A percentile compares a stretch with the other conserved stretches of the same genome.
Conservation (phyloP, 805 yeast genomes). For the Yamadazyma tumulicola region DNA sequence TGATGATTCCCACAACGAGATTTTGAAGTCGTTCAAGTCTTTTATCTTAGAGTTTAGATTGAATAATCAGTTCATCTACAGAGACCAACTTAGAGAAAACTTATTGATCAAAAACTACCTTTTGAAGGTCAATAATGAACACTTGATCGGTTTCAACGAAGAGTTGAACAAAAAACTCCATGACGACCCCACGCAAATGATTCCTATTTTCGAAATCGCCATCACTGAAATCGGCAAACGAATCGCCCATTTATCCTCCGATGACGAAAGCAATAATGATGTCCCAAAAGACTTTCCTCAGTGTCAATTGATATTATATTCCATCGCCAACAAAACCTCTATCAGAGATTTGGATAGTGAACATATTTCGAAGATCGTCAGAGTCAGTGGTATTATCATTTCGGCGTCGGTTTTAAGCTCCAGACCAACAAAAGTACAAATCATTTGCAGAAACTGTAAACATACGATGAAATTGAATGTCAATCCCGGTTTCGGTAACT, state of each 20-base stretch:
- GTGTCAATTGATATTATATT: conserved; percentile 76
- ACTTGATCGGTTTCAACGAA: conserved; percentile 83
- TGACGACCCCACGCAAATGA: conserved; percentile 85
- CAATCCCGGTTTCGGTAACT: conserved; percentile 65
- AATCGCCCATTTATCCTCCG: conserved; percentile 52
- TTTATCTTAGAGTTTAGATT: conserved; percentile 85
- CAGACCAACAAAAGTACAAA: conserved; percentile 76
- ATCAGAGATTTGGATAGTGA: conserved; percentile 83
- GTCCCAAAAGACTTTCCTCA: conserved; percentile 60
- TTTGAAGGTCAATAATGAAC: conserved; percentile 75
- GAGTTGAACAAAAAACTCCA: conserved; percentile 78
- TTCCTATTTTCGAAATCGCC: conserved; percentile 80
- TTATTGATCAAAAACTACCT: conserved; percentile 71
- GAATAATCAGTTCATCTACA: conserved; percentile 76
- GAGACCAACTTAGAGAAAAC: conserved; percentile 89
- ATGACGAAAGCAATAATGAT: conserved; percentile 53
- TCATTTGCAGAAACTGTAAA: conserved; percentile 85
- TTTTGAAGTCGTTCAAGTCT: conserved; percentile 70
- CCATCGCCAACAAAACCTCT: conserved; percentile 67
- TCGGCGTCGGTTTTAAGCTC: conserved; percentile 86
- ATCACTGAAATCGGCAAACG: conserved; percentile 83
- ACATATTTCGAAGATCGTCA: conserved; percentile 83
- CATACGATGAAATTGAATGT: conserved; percentile 68
- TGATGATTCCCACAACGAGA: conserved; percentile 63
- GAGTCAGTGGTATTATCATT: conserved; percentile 90